Conservation (phyloP, 306 rosid genomes). For the Gynostemma pentaphyllum region DNA sequence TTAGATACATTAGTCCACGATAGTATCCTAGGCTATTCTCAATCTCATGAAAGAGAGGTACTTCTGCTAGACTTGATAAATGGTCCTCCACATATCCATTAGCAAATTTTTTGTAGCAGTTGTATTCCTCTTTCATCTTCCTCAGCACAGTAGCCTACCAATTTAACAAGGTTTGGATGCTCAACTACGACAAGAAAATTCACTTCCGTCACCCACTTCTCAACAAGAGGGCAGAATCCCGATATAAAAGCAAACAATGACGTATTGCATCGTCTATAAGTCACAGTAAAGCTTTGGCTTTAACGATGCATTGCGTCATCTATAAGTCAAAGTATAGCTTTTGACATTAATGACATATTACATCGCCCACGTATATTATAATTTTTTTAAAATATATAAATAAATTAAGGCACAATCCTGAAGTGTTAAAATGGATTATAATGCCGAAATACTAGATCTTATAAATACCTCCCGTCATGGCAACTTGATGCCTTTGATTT, state of each 20-base stretch:
- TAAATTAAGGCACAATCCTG: too few species aligned
- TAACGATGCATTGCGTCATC: too few species aligned
- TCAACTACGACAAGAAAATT: conserved; percentile 92
- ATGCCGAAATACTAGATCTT: too few species aligned
- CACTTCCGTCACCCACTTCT: conserved; percentile 98
- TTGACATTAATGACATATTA: too few species aligned
- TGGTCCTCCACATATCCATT: conserved; percentile 72
- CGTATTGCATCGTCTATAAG: too few species aligned
- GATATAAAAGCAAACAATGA: not conserved
- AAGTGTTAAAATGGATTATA: too few species aligned
- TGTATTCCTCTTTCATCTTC: conserved; percentile 99
- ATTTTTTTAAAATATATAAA: too few species aligned
- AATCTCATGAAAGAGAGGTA: conserved; percentile 62
- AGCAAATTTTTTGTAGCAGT: conserved; percentile 73
- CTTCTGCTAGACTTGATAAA: conserved; percentile 46
- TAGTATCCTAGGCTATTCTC: conserved; percentile 80
- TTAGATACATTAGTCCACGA: conserved; percentile 73
- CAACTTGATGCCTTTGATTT: too few species aligned
- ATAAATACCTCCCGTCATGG: too few species aligned
- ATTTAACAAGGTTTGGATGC: conserved; percentile 91
- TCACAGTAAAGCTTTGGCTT: too few species aligned
- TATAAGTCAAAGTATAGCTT: too few species aligned
- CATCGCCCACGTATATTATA: too few species aligned
- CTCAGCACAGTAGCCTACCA: conserved; percentile 92
- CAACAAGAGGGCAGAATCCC: not conserved